Evolutionary conservation across 2,329 filamentous ascomycete species (phyloP).

Genomic region (Beauveria scarabaeidicola): DNA sequence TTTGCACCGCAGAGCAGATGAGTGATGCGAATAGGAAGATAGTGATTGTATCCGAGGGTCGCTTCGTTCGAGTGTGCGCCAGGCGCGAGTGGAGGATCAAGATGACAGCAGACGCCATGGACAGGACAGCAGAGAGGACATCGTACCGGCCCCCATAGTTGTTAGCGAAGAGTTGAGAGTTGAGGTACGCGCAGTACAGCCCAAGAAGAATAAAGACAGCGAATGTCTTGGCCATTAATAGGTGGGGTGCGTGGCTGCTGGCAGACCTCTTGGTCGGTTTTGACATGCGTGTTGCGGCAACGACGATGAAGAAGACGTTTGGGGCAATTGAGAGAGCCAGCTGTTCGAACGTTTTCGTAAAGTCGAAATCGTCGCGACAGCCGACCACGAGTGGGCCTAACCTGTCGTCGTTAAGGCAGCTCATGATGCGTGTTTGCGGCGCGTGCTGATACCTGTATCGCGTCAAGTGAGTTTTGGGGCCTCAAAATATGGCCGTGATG

Average conservation of each 20-base stretch:
- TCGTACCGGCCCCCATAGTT: not conserved
- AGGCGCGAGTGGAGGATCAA: not conserved
- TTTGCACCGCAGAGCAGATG: not conserved
- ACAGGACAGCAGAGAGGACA: not conserved
- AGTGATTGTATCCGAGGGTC: not conserved
- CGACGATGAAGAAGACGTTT: not conserved
- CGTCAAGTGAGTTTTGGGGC: not conserved
- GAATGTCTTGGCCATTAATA: not conserved
- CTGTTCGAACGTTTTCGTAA: slow-evolving; percentile 8
- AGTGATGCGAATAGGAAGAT: not conserved
- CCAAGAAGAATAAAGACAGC: not conserved
- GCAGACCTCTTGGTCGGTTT: not conserved
- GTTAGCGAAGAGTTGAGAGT: not conserved
- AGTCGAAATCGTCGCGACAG: slow-evolving; percentile 5
- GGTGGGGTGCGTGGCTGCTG: not conserved
- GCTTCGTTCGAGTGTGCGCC: not conserved
- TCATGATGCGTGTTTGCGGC: not conserved
- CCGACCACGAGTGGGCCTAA: not conserved
- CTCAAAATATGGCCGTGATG: not conserved
- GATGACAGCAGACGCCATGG: not conserved
- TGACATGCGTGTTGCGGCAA: not conserved
- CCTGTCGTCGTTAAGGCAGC: not conserved
- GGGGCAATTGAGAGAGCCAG: not conserved
- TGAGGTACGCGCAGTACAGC: not conserved
- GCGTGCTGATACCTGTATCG: not conserved